phyloP scores from a whole-genome alignment of 495 filamentous ascomycete species.

The Neurospora sp. region DNA sequence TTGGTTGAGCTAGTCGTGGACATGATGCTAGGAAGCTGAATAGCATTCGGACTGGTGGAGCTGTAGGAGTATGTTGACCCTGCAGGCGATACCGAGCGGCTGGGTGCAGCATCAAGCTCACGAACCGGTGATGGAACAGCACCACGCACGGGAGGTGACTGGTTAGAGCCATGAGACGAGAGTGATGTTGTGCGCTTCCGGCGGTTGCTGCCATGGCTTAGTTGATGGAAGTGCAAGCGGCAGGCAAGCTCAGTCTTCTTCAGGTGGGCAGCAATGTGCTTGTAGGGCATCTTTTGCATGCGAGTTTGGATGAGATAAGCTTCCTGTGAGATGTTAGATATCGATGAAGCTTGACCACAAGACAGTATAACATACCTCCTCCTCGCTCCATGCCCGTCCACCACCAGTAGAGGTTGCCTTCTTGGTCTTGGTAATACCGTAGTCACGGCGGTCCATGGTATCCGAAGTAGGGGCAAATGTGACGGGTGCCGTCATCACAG shows the following conservation, averaged over 20 bases:
- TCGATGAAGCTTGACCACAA: not conserved
- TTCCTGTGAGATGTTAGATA: constrained; percentile 43
- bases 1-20: constrained; percentile 18
- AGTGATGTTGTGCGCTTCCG: constrained; percentile 56
- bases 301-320: constrained; percentile 77
- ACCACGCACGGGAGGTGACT: constrained; percentile 35
- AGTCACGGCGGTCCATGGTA: constrained; percentile 41
- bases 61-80: constrained; percentile 27
- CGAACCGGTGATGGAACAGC: constrained; percentile 38
- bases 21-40: constrained; percentile 39
- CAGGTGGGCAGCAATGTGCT: constrained; percentile 73
- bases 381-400: constrained; percentile 67
- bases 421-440: constrained; percentile 47
- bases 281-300: constrained; percentile 79
- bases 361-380: constrained; percentile 47
- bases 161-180: constrained; percentile 41
- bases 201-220: constrained; percentile 69
- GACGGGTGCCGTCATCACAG: constrained; percentile 31
- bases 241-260: constrained; percentile 83
- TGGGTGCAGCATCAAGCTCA: constrained; percentile 22
- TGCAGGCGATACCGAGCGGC: constrained; percentile 29
- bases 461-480: constrained; percentile 38
- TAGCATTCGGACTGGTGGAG: constrained; percentile 25
- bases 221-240: constrained; percentile 74
- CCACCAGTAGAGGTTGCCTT: constrained; percentile 60